Percentiles rank a stretch among this genome's conserved stretches.
Evolutionary conservation across 1,284 basidiomycete genomes (phyloP).

Genomic region (Naganishia liquefaciens): DNA sequence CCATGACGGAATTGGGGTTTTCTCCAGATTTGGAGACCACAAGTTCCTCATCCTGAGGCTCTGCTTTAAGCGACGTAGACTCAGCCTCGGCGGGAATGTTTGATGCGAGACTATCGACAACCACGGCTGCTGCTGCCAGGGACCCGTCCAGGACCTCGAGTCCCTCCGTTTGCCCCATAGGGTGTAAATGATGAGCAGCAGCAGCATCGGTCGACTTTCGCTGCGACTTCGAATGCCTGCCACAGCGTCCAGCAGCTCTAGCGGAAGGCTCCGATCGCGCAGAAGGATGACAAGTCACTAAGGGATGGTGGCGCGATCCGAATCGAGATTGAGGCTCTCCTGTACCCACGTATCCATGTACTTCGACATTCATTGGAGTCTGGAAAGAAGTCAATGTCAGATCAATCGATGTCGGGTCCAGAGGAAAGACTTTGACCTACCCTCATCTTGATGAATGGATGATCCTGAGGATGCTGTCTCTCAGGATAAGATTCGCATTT

Average conservation of each 20-base stretch:
- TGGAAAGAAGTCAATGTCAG: background rate
- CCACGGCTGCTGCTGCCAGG: too few species aligned
- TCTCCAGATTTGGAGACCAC: too few species aligned
- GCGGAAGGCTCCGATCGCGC: background rate
- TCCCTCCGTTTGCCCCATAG: too few species aligned
- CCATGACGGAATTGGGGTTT: too few species aligned
- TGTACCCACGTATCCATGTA: slow-evolving; percentile 3
- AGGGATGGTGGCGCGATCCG: background rate
- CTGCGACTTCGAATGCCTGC: background rate
- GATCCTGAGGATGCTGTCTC: slow-evolving; percentile 68
- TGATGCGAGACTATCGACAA: too few species aligned
- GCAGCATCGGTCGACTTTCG: too few species aligned
- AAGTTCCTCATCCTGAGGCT: too few species aligned
- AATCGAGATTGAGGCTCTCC: background rate
- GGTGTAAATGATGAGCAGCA: too few species aligned
- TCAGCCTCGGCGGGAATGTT: too few species aligned
- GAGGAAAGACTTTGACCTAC: background rate
- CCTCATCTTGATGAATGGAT: slow-evolving; percentile 79
- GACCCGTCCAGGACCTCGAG: too few species aligned
- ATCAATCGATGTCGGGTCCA: background rate
- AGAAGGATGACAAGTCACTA: background rate
- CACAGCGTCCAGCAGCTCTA: background rate
- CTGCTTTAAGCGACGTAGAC: too few species aligned
- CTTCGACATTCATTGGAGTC: slow-evolving; percentile 17
- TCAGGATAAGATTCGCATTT: slow-evolving; percentile 79